phyloP scores from a whole-genome alignment of 805 yeast species.

The Teunomyces lycoperdinae region DNA sequence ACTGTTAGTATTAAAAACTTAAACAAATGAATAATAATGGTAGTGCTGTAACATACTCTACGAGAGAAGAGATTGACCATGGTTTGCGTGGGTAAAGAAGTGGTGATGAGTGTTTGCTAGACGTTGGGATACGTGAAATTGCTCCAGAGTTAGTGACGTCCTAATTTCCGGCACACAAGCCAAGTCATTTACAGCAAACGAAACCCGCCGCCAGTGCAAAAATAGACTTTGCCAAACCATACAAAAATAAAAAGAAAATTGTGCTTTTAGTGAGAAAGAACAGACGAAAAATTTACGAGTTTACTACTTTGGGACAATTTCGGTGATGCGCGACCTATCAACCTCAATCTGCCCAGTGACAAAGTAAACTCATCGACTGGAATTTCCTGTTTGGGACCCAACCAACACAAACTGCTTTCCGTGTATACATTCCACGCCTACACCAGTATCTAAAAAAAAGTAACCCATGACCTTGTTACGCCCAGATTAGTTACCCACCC shows the following conservation, averaged over 20 bases:
- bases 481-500: no score
- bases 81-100: neutral
- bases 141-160: neutral
- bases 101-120: neutral
- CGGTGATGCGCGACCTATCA: no score
- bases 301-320: neutral
- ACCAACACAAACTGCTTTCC: neutral
- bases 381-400: neutral
- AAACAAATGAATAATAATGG: neutral
- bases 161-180: neutral
- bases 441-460: neutral
- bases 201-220: neutral
- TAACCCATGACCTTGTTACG: neutral
- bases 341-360: neutral
- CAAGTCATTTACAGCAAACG: neutral
- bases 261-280: neutral
- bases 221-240: no score
- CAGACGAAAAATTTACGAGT: neutral
- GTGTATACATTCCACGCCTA: neutral
- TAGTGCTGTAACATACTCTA: neutral
- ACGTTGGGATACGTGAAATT: neutral
- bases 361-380: neutral
- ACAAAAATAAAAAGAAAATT: no score
- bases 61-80: constrained; percentile 6
- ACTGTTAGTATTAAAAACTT: constrained; percentile 5